Evolutionary conservation across 2,329 filamentous ascomycete genomes (phyloP), one percentile per base, ranked within the genome.

Genomic region (Pseudogymnoascus sp.): DNA sequence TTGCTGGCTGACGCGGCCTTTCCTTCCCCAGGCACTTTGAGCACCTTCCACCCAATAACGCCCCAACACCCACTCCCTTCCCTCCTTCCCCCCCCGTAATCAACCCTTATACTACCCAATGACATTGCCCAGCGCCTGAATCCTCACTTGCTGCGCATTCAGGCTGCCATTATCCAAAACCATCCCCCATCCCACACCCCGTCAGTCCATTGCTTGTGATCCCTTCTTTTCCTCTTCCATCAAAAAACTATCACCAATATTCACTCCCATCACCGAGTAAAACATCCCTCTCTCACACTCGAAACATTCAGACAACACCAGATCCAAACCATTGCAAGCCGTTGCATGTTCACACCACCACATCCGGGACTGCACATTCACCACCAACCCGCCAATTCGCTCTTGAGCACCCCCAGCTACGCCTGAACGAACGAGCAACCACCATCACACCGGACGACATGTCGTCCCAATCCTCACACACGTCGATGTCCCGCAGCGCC

Each of bases 401-500:
- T 56, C 50, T 12, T 12, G 50, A 56, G 50, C 50, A 56, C 28
- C 46, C 46, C 31, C 14, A 31, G 2, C n/a, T n/a, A 19, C 50
- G 50, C 28, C 46, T 53, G 46, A 53, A 16, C 24, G 10, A 19
- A 11, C 26, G 3, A n/a, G 26, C 46, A 50, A 53, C 14, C 46
- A 53, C 3, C 26, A 31, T 5, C 46, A 56, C 50, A 33, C n/a
- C 28, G 28, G 50, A 56, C 50, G 50, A n/a, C n/a, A 56, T 56
- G 50, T 56, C 50, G 50, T 64, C 63, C 37, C 61, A 62, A 40
- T 37, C 62, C 3, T 40, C 62, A 35, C 26, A 33, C 7, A 46
- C 31, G 7, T 56, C 62, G 2, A 64, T 64, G 62, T 61, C 62
- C 16, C 62, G 67, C 59, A 68, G 61, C 22, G 66, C 67, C 8